phyloP scores from a whole-genome alignment of 108 stramenopile species.

The Schizochytrium sp. region DNA sequence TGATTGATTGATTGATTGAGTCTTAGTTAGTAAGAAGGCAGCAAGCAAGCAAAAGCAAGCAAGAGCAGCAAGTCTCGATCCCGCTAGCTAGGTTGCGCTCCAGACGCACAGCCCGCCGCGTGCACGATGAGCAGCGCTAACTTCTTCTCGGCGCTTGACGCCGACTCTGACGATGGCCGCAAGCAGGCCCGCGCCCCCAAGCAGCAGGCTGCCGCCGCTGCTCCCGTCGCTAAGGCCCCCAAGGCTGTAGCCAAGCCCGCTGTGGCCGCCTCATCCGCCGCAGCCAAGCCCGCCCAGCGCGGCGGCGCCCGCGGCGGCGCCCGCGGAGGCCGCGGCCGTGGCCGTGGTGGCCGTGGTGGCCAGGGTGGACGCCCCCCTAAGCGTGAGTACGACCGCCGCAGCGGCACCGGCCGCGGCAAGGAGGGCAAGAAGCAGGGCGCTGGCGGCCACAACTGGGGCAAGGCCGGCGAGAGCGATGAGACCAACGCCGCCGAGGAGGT shows the following conservation, averaged over 20 bases:
- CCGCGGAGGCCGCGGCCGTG: slow-evolving; percentile 79
- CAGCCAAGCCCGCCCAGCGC: background rate
- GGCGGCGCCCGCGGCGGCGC: background rate
- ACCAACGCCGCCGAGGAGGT: slow-evolving; percentile 75
- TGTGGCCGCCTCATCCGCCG: background rate
- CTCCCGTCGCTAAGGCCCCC: background rate
- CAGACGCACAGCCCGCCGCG: too few species aligned
- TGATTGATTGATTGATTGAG: too few species aligned
- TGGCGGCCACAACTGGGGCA: slow-evolving; percentile 91
- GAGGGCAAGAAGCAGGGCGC: slow-evolving; percentile 90
- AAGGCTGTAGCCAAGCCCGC: slow-evolving; percentile 6
- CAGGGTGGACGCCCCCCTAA: slow-evolving; percentile 65
- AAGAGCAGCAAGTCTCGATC: too few species aligned
- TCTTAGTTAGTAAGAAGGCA: too few species aligned
- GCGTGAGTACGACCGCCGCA: slow-evolving; percentile 85
- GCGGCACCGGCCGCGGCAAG: slow-evolving; percentile 89
- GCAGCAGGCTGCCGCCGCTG: too few species aligned
- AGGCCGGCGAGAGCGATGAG: slow-evolving; percentile 54
- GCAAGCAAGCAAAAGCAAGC: too few species aligned
- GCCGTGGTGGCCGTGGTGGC: slow-evolving; percentile 82
- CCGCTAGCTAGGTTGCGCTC: too few species aligned
- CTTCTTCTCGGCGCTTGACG: slow-evolving; percentile 21
- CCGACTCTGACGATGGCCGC: slow-evolving; percentile 36
- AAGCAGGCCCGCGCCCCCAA: background rate
- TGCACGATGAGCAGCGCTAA: background rate